A percentile compares a stretch with the other conserved stretches of the same genome.
phyloP scores from a whole-genome alignment of 495 filamentous ascomycete genomes.

The Patellaria atrata region DNA sequence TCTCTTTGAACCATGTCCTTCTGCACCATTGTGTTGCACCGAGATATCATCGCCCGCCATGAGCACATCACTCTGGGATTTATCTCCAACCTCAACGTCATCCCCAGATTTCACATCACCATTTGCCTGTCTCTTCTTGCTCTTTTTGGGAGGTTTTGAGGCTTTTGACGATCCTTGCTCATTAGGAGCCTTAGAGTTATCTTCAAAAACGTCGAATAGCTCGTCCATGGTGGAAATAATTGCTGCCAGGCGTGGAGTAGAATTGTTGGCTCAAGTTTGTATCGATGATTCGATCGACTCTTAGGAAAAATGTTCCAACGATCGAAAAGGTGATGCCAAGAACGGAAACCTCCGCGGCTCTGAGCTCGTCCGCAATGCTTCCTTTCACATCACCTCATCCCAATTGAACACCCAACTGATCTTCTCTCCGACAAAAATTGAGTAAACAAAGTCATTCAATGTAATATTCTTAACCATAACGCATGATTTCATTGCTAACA shows the following conservation, averaged over 20 bases:
- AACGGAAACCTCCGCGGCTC: no score
- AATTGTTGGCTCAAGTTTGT: no score
- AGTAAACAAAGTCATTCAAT: no score
- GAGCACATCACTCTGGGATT: constrained; percentile 9
- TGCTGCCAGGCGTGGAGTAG: no score
- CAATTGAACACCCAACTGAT: constrained; percentile 15
- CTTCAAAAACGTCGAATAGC: constrained; percentile 30
- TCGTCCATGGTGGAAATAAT: constrained; percentile 24
- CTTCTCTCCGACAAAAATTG: no score
- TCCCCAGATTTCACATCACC: constrained; percentile 47
- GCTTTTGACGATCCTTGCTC: constrained; percentile 1
- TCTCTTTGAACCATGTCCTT: constrained; percentile 44
- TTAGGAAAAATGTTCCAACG: no score
- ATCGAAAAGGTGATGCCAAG: no score
- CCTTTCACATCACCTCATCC: background rate
- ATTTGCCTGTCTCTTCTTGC: constrained; percentile 52
- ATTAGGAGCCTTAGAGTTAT: constrained; percentile 13
- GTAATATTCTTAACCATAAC: no score
- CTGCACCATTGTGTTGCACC: constrained; percentile 15
- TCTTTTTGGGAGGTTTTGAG: constrained; percentile 22
- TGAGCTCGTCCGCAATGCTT: no score
- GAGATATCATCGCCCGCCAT: constrained; percentile 26
- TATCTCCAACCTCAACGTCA: no score
- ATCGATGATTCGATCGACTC: no score
- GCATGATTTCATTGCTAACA: no score